Base-by-base conservation (phyloP, 495 filamentous ascomycete species). In the Haplographium delicatum region DNA sequence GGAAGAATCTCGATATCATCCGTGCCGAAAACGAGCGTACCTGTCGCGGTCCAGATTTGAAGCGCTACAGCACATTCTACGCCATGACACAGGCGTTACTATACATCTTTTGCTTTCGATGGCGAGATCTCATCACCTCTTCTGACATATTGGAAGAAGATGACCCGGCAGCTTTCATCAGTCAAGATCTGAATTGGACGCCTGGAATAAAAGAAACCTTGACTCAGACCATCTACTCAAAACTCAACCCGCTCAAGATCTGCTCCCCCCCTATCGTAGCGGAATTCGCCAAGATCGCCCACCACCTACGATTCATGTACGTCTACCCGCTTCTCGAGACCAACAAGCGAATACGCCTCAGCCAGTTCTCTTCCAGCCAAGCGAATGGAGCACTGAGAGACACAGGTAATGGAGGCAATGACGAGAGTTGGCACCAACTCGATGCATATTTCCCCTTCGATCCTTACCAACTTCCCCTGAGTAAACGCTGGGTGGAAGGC, bases 61-160 rank as follows among this genome's bases (percentile, higher is more conserved):
- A 82, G 35, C 82, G 83, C 26, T 96, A 90, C 62, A 77, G 79
- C 15, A 77, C 86, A 5, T 96, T 94, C 67, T 97, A 99, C 68
- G 82, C 84, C 5, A 81, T 88, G 35, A 80, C 83, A n/a, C 91
- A 97, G 65, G 91, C 91, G 4, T 61, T 90, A 4, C 73, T 89
- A 26, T 95, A 96, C 70, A 95, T 97, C 43, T 99, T 96, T 74
- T 99, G 93, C 72, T 99, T 96, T 74, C 84, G 94, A 31, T 97
- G 91, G 91, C 82, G 86, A 30, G 91, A 96, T 50, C 71, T 99
- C 39, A 84, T 88, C 31, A 75, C 72, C 15, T 77, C 79, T 4
- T 68, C 72, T 9, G 65, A 73, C 1, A 69, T 62, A 33, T 64
- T 75, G 4, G 73, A 79, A 50, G 72, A 69, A 50, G 75, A 82